These are phyloP conservation scores for Apiotrichum mycotoxinovorans DNA, from an alignment of 1,284 basidiomycete species.

Conservation along the genomic window DNA sequence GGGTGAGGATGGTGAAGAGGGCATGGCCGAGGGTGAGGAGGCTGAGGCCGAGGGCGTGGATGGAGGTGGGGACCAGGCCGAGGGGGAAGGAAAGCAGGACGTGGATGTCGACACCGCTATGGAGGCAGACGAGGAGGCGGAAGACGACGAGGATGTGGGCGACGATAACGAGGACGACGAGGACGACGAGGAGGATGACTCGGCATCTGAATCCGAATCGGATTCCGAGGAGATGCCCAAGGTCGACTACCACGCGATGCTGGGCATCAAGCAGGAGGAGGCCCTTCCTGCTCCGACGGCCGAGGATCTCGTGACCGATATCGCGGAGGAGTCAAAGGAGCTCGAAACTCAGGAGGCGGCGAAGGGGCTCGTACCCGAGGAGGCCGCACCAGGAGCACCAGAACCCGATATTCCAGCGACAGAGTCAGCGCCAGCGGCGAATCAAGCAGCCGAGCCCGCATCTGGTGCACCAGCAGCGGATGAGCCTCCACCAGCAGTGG, in stretches of 20 bases:
- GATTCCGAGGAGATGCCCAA: not conserved
- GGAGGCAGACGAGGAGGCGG: slow-evolving; percentile 30
- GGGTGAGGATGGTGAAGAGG: slow-evolving; percentile 32
- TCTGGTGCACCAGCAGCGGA: not conserved
- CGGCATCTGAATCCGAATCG: not conserved
- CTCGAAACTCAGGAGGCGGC: not conserved
- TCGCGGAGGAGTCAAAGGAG: not conserved
- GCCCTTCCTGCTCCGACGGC: not conserved
- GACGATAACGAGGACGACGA: slow-evolving; percentile 21
- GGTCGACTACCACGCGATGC: not conserved
- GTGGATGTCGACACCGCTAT: slow-evolving; percentile 14
- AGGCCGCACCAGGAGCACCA: not conserved
- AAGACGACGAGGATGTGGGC: slow-evolving; percentile 15
- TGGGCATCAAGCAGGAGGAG: not conserved
- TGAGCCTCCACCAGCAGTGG: not conserved
- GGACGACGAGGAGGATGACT: slow-evolving; percentile 20
- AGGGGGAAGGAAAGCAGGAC: slow-evolving; percentile 8
- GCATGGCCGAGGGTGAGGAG: slow-evolving; percentile 37
- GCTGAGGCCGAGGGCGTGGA: slow-evolving; percentile 9
- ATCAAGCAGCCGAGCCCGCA: not conserved
- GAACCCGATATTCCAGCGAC: too few relatives aligned
- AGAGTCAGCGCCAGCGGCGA: not conserved
- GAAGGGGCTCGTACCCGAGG: not conserved
- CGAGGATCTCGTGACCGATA: not conserved
- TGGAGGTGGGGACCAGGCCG: slow-evolving; percentile 30